Evolutionary conservation across 2,329 filamentous ascomycete species (phyloP).

Genomic region (Penicillium sp.): DNA sequence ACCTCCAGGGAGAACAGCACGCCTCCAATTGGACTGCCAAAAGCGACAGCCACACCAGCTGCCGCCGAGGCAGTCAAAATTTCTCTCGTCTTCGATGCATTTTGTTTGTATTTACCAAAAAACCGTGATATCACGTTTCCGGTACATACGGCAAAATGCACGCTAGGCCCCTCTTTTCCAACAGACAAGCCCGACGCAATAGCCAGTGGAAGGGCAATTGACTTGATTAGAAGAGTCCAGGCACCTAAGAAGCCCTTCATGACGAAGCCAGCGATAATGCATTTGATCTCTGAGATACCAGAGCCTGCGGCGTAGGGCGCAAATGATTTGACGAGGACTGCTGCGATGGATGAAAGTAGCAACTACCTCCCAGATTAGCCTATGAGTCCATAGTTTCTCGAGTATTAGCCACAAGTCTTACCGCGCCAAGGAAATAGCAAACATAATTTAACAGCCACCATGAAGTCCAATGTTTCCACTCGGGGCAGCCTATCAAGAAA

Average conservation of each 20-base stretch:
- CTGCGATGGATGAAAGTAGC: constrained; percentile 76
- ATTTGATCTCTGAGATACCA: constrained; percentile 98
- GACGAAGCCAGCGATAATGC: constrained; percentile 96
- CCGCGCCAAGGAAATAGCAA: constrained; percentile 81
- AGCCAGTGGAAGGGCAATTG: constrained; percentile 80
- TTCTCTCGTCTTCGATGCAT: constrained; percentile 90
- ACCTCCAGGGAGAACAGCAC: constrained; percentile 90
- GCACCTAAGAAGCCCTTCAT: constrained; percentile 97
- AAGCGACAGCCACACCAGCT: constrained; percentile 92
- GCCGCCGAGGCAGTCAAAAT: constrained; percentile 93
- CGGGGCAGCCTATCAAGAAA: constrained; percentile 62
- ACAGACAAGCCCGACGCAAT: constrained; percentile 94
- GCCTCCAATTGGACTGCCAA: constrained; percentile 94
- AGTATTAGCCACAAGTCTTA: constrained; percentile 39
- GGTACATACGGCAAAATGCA: constrained; percentile 98
- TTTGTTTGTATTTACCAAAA: constrained; percentile 87
- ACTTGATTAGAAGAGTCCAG: constrained; percentile 92
- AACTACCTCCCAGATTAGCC: constrained; percentile 47
- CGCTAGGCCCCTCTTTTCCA: constrained; percentile 94
- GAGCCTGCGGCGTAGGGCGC: constrained; percentile 95
- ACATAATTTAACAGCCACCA: constrained; percentile 78
- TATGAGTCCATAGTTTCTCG: constrained; percentile 1
- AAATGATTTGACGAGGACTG: constrained; percentile 81
- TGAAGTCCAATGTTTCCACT: constrained; percentile 87
- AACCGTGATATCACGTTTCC: constrained; percentile 93